Percentiles rank a stretch among this genome's conserved stretches.
phyloP scores from a whole-genome alignment of 2,329 filamentous ascomycete species.

The Tolypocladium ophioglossoides region DNA sequence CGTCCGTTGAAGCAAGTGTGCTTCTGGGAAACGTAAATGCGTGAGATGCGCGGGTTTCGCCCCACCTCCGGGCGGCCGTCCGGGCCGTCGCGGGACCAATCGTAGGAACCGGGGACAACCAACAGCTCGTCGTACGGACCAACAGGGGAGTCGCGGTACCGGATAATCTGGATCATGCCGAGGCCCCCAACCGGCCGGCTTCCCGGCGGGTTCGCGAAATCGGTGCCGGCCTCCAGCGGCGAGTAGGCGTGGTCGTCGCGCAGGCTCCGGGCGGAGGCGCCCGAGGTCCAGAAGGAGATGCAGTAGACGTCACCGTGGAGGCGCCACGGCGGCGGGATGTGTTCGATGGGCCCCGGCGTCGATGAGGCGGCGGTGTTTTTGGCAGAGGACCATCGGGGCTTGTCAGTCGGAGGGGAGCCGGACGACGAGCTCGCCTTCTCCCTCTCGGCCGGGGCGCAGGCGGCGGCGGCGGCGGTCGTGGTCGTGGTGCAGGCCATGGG shows the following conservation, averaged over 20 bases:
- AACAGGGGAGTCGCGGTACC: conserved; percentile 38
- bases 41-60: conserved; percentile 32
- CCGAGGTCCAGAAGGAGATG: conserved; percentile 28
- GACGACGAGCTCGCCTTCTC: background rate
- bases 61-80: conserved; percentile 21
- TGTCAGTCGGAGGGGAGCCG: background rate
- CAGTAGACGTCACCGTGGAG: conserved; percentile 33
- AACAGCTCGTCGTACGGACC: conserved; percentile 44
- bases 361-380: background rate
- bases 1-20: conserved; percentile 42
- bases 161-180: conserved; percentile 38
- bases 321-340: conserved; percentile 28
- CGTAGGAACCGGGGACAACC: conserved; percentile 34
- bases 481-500: background rate
- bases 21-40: conserved; percentile 44
- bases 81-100: conserved; percentile 26
- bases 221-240: conserved; percentile 32
- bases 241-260: conserved; percentile 29
- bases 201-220: conserved; percentile 19
- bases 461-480: background rate
- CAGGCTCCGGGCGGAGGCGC: conserved; percentile 18
- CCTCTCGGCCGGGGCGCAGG: background rate
- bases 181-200: conserved; percentile 32
- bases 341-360: conserved; percentile 10
- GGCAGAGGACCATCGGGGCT: background rate